Conservation (phyloP, 1,139 yeast species). For the Yamadazyma atmosphaerica region DNA sequence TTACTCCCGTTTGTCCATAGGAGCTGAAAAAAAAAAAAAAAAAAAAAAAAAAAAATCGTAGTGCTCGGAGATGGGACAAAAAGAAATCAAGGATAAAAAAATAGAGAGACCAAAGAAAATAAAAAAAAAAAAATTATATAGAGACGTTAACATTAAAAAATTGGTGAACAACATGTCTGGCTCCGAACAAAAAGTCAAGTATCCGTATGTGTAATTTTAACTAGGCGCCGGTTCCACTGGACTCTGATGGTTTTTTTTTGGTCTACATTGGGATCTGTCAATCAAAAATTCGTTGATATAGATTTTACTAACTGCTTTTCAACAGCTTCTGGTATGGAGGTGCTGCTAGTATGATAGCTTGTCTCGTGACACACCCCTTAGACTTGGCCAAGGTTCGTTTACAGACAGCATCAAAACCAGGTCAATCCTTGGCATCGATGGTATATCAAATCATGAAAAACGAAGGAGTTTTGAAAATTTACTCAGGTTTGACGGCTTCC, state of each 20-base stretch:
- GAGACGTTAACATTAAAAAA: background rate
- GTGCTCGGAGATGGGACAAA: no score
- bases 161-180: slow-evolving; percentile 8
- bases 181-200: slow-evolving; percentile 13
- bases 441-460: slow-evolving; percentile 55
- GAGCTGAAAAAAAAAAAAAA: slow-evolving; percentile 1
- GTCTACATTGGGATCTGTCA: slow-evolving; percentile 3
- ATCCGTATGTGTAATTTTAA: slow-evolving; percentile 17
- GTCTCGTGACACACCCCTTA: slow-evolving; percentile 67
- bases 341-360: slow-evolving; percentile 68
- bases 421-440: slow-evolving; percentile 63
- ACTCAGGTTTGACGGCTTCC: slow-evolving; percentile 81
- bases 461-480: slow-evolving; percentile 70
- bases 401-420: slow-evolving; percentile 69
- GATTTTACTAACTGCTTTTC: slow-evolving; percentile 4
- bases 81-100: background rate
- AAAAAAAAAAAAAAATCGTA: slow-evolving; percentile 1
- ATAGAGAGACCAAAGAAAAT: background rate
- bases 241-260: background rate
- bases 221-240: no score
- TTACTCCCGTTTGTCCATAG: no score
- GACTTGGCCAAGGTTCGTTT: slow-evolving; percentile 84
- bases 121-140: background rate
- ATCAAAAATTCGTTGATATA: no score
- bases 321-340: slow-evolving; percentile 52